Evolutionary conservation across 2,329 filamentous ascomycete genomes (phyloP).

Genomic region (Zalaria sp.): DNA sequence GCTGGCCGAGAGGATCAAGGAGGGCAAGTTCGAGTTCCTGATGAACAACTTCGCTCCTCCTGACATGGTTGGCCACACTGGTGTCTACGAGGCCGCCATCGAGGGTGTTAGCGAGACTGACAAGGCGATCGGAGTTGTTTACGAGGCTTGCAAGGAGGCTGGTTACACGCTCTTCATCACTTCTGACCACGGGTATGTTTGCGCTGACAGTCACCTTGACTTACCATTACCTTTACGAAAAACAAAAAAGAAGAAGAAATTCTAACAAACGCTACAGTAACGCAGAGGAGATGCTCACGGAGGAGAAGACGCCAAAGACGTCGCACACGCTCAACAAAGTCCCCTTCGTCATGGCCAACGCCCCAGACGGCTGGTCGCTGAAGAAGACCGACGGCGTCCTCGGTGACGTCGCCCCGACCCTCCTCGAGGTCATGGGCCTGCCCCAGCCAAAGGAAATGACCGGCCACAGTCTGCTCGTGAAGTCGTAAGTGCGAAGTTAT

Average conservation of each 20-base stretch:
- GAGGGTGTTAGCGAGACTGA: conserved; percentile 76
- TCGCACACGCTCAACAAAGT: conserved; percentile 97
- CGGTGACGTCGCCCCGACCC: conserved; percentile 90
- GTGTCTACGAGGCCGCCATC: conserved; percentile 89
- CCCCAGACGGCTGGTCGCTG: conserved; percentile 75
- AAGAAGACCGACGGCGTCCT: conserved; percentile 79
- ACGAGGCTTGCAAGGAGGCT: conserved; percentile 85
- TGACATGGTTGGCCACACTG: conserved; percentile 98
- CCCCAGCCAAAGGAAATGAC: conserved; percentile 87
- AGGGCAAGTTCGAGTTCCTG: conserved; percentile 83
- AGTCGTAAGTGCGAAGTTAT: conserved; percentile 32
- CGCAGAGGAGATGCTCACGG: conserved; percentile 97
- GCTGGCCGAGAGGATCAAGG: conserved; percentile 71
- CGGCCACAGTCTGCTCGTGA: conserved; percentile 68
- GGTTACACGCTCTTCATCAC: conserved; percentile 93
- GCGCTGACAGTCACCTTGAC: background rate
- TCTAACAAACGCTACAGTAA: conserved; percentile 38
- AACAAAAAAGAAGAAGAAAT: background rate
- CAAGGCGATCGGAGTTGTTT: conserved; percentile 83
- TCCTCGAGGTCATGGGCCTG: conserved; percentile 82
- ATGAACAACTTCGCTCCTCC: conserved; percentile 99
- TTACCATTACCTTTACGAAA: background rate
- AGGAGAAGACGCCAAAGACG: conserved; percentile 92
- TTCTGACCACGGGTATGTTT: conserved; percentile 68
- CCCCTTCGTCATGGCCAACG: conserved; percentile 95